Evolutionary conservation across 352 stramenopile species (phyloP), one percentile per base, ranked within the genome.

Genomic region (Pythium guiyangense): DNA sequence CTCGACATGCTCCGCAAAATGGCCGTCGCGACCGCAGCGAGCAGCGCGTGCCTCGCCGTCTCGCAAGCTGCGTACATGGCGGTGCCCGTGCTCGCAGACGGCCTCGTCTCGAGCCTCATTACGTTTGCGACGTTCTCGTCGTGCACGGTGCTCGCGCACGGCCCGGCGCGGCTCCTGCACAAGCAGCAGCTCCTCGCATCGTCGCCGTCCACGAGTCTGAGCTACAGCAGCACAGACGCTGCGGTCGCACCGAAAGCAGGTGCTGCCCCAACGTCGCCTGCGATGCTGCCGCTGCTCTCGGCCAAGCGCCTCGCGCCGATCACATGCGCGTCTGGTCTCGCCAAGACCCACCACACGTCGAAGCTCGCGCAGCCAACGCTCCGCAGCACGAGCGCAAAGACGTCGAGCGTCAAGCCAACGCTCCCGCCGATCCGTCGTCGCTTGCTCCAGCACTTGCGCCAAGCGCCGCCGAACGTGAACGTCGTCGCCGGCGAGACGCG

Each of bases 101-200:
- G 58, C 11, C 49, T 67, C 31, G 62, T 72, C 39, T 79, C 73
- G 44, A 53, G 57, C 18, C 54, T 84, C 45, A 74, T 86, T 58
- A 80, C 56, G 39, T 79, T 79, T 34, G 74, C 76, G 52, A 86
- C 76, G 27, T 86, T 80, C 49, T 68, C 65, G 39, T 71, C 69
- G 4, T 71, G 69, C 37, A 57, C 64, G 4, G 72, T 80, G 50
- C 53, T 84, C 53, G 73, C 69, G 29, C 60, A 67, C 34, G 60
- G 54, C 6, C 51, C 54, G 12, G 14, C 22, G 68, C 65, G 53
- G 53, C 43, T 54, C 22, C 54, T 59, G 45, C 34, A 39, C 52
- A 54, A 60, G 29, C 43, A 58, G 6, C 42, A 44, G 31, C 44
- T 58, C 26, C 46, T 52, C 8, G 1, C 29, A 17, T 3, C 26